Evolutionary conservation across 1,284 basidiomycete species (phyloP).

Genomic region (Agroathelia rolfsii): DNA sequence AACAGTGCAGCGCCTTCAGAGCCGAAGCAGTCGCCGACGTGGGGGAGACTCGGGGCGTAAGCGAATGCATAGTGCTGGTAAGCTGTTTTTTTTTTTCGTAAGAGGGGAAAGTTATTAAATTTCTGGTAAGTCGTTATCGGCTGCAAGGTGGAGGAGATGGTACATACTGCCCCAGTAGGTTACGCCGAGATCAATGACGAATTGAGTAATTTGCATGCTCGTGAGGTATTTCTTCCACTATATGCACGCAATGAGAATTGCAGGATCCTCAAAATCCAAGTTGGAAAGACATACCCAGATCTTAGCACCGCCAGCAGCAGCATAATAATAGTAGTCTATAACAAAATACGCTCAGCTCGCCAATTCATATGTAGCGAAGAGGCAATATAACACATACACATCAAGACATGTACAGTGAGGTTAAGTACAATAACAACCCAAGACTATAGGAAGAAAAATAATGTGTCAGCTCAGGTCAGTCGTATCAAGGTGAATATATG

Average conservation of each 20-base stretch:
- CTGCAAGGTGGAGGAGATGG: conserved; percentile 8
- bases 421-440: conserved; percentile 96
- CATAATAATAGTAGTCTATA: conserved; percentile 94
- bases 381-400: conserved; percentile 65
- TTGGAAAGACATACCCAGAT: conserved; percentile 70
- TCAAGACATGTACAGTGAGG: conserved; percentile 91
- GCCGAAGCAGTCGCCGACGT: conserved; percentile 78
- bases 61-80: conserved; percentile 74
- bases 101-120: no score
- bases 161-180: conserved; percentile 89
- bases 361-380: conserved; percentile 3
- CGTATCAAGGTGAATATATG: conserved; percentile 7
- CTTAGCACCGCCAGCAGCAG: conserved; percentile 88
- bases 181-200: conserved; percentile 80
- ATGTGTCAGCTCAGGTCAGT: no score
- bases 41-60: conserved; percentile 58
- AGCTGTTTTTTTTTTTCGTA: conserved; percentile 50
- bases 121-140: conserved; percentile 13
- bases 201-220: conserved; percentile 92
- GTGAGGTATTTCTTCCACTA: conserved; percentile 98
- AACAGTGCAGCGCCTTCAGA: conserved; percentile 83
- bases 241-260: no score
- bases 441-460: conserved; percentile 44
- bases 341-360: conserved; percentile 7
- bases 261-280: background rate